Evolutionary conservation across 441 rosid species (phyloP).

Genomic region (Gossypium davidsonii): DNA sequence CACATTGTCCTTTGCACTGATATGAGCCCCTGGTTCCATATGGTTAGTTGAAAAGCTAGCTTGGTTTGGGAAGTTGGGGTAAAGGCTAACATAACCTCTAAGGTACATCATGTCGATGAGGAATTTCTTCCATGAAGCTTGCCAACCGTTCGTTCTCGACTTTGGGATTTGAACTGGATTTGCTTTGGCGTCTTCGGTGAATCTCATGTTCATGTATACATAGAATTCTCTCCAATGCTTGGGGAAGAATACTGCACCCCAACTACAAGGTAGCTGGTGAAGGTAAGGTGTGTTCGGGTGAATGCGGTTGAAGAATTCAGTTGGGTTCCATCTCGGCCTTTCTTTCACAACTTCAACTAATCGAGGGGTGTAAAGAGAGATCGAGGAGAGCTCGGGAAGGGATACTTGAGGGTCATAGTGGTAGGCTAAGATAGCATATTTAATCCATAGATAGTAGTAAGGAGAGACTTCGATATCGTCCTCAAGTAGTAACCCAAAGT

Average conservation of each 20-base stretch:
- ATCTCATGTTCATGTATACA: slow-evolving; percentile 97
- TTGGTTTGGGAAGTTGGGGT: slow-evolving; percentile 90
- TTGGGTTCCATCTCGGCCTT: slow-evolving; percentile 87
- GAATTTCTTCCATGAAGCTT: slow-evolving; percentile 98
- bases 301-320: slow-evolving; percentile 71
- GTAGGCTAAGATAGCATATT: slow-evolving; percentile 80
- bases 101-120: slow-evolving; percentile 96
- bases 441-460: slow-evolving; percentile 87
- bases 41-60: slow-evolving; percentile 94
- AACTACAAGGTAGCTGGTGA: slow-evolving; percentile 92
- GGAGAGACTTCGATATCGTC: slow-evolving; percentile 98
- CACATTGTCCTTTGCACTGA: slow-evolving; percentile 83
- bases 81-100: slow-evolving; percentile 87
- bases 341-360: slow-evolving; percentile 91
- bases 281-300: slow-evolving; percentile 93
- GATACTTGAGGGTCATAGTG: slow-evolving; percentile 84
- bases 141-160: slow-evolving; percentile 97
- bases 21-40: slow-evolving; percentile 98
- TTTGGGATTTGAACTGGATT: slow-evolving; percentile 95
- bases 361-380: slow-evolving; percentile 85
- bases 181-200: slow-evolving; percentile 75
- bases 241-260: slow-evolving; percentile 99
- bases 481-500: slow-evolving; percentile 81
- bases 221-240: slow-evolving; percentile 98
- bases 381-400: slow-evolving; percentile 77